Evolutionary conservation across 2,329 filamentous ascomycete species (phyloP), one percentile per base, ranked within the genome.

Genomic region (Ascochyta fabae): DNA sequence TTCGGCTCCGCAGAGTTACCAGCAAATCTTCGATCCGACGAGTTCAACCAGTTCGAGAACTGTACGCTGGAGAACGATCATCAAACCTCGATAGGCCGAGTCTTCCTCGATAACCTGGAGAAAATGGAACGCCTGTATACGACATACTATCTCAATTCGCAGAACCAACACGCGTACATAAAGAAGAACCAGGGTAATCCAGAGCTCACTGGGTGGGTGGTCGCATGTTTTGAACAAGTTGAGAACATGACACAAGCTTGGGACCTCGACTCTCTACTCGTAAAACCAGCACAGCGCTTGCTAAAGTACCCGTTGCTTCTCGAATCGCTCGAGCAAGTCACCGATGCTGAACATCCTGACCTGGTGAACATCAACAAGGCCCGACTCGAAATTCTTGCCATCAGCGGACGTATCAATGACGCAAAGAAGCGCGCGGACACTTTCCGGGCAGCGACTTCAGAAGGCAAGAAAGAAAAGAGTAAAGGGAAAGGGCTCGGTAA

Each of bases 281-380:
- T 99, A 71, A 99, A 99, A 76, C 95, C 95, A 1, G 93, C 96
- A 74, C 95, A 99, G 77, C 87, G 95, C 43, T 88, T 98, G 59
- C 88, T 94, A 31, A 97, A 97, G 70, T 99, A 98, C 70, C 92
- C 92, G 3, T 87, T 96, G 41, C 81, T 99, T 36, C 85, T 99
- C 40, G 86, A 87, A 31, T 88, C 92, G 53, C 81, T 99, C 10
- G 81, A 96, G 23, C 87, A 92, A 60, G 85, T 88, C 53, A 98
- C 94, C 0, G 88, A 91, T 0, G 77, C 83, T 9, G 88, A 92
- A 60, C 95, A 99, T 70, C 93, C 94, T 0, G 95, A 99, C 74
- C 85, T 88, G 57, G 79, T 82, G 24, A 80, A 84, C 8, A 83
- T 99, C 31, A 86, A 89, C 61, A 84, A 83, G 34, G 89, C 93